A percentile compares a stretch with the other conserved stretches of the same genome.
These are phyloP conservation scores for Phaeosphaeria sp. DNA, from an alignment of 2,329 filamentous ascomycete genomes.

Conservation along the genomic window DNA sequence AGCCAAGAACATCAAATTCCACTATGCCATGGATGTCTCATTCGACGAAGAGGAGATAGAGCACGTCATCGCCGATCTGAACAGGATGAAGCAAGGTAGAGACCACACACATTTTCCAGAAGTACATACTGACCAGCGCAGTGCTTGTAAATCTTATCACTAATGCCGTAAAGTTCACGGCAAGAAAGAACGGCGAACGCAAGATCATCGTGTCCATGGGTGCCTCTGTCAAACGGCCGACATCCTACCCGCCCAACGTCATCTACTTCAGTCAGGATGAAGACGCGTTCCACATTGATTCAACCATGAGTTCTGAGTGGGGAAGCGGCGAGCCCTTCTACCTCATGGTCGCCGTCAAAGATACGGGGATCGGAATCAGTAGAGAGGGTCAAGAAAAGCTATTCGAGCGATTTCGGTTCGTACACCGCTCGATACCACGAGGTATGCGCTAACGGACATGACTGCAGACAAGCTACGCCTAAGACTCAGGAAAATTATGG, in stretches of 20 bases:
- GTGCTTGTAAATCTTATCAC: slow-evolving; percentile 54
- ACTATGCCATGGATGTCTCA: slow-evolving; percentile 51
- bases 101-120: no score
- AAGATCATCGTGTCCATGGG: slow-evolving; percentile 53
- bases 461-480: slow-evolving; percentile 44
- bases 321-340: slow-evolving; percentile 49
- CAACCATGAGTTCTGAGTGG: slow-evolving; percentile 52
- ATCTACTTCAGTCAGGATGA: slow-evolving; percentile 52
- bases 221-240: slow-evolving; percentile 45
- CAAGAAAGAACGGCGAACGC: slow-evolving; percentile 45
- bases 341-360: slow-evolving; percentile 54
- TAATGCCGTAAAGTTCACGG: slow-evolving; percentile 57
- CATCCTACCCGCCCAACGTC: slow-evolving; percentile 53
- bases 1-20: slow-evolving; percentile 46
- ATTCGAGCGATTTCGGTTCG: slow-evolving; percentile 53
- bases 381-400: slow-evolving; percentile 49
- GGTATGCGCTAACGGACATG: slow-evolving; percentile 3
- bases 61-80: slow-evolving; percentile 47
- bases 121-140: slow-evolving; percentile 16
- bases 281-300: slow-evolving; percentile 48
- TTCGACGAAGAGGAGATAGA: slow-evolving; percentile 49
- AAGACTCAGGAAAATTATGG: slow-evolving; percentile 53
- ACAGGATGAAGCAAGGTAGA: slow-evolving; percentile 47
- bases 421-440: neutral
- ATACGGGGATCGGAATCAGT: slow-evolving; percentile 53